These are phyloP conservation scores for Colletotrichum scovillei DNA, from an alignment of 2,329 filamentous ascomycete genomes.

Conservation along the genomic window DNA sequence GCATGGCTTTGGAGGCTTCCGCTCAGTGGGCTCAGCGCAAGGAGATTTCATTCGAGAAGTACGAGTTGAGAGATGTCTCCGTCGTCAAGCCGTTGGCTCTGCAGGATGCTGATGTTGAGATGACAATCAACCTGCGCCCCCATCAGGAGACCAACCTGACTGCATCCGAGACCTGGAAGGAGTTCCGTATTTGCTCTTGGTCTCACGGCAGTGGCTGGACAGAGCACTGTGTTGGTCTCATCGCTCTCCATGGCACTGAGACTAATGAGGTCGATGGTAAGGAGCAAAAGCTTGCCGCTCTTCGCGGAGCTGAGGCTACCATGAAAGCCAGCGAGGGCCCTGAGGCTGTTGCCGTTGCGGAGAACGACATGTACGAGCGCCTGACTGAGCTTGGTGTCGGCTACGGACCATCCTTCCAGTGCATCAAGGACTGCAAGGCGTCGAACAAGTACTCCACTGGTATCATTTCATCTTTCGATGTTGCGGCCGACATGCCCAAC, in stretches of 20 bases:
- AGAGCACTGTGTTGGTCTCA: conserved; percentile 67
- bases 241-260: conserved; percentile 52
- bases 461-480: conserved; percentile 25
- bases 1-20: conserved; percentile 64
- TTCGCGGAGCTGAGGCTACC: conserved; percentile 44
- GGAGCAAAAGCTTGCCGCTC: conserved; percentile 40
- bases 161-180: conserved; percentile 61
- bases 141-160: conserved; percentile 53
- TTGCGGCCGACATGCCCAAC: conserved; percentile 38
- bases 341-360: conserved; percentile 39
- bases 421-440: conserved; percentile 57
- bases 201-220: conserved; percentile 63
- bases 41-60: conserved; percentile 50
- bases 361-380: conserved; percentile 55
- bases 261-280: conserved; percentile 53
- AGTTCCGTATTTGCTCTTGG: conserved; percentile 68
- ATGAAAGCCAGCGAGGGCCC: conserved; percentile 43
- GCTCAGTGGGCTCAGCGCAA: conserved; percentile 36
- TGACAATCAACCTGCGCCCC: conserved; percentile 58
- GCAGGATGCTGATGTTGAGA: conserved; percentile 60
- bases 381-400: conserved; percentile 58
- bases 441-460: conserved; percentile 32
- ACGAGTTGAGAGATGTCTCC: conserved; percentile 59
- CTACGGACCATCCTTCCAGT: conserved; percentile 65
- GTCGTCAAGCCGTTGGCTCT: conserved; percentile 60